Percentiles rank a stretch among this genome's conserved stretches.
Conservation (phyloP, 768 basidiomycete genomes). For the Trametes cingulata region DNA sequence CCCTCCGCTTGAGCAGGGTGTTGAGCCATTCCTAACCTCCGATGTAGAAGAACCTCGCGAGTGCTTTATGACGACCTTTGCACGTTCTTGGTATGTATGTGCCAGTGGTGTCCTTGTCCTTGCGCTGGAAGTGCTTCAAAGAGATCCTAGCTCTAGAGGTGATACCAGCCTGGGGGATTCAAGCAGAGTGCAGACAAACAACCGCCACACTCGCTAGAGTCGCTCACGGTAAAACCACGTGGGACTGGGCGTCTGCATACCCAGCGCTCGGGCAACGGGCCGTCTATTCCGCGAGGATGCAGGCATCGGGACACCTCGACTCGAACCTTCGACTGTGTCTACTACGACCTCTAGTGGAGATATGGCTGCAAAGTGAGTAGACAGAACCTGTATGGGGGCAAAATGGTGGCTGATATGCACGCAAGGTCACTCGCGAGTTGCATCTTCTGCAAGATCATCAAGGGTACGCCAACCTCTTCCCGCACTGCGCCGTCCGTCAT, state of each 20-base stretch:
- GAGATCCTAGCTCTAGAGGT: neutral
- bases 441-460: constrained; percentile 95
- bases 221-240: no score
- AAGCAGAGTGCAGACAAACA: no score
- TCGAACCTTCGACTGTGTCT: neutral
- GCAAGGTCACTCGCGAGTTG: constrained; percentile 53
- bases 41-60: no score
- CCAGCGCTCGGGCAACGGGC: neutral
- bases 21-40: constrained; percentile 16
- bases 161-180: neutral
- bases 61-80: no score
- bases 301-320: neutral
- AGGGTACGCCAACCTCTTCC: constrained; percentile 48
- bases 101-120: no score
- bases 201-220: neutral
- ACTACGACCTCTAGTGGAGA: neutral
- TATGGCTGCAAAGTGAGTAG: constrained; percentile 11
- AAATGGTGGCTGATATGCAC: neutral
- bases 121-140: no score
- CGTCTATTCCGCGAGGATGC: neutral
- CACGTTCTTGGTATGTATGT: no score
- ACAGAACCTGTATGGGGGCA: neutral
- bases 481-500: neutral
- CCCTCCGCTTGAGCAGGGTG: constrained; percentile 57
- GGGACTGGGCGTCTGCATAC: no score